Base-by-base conservation (phyloP, 352 stramenopile species). In the Pythium folliculosum region DNA sequence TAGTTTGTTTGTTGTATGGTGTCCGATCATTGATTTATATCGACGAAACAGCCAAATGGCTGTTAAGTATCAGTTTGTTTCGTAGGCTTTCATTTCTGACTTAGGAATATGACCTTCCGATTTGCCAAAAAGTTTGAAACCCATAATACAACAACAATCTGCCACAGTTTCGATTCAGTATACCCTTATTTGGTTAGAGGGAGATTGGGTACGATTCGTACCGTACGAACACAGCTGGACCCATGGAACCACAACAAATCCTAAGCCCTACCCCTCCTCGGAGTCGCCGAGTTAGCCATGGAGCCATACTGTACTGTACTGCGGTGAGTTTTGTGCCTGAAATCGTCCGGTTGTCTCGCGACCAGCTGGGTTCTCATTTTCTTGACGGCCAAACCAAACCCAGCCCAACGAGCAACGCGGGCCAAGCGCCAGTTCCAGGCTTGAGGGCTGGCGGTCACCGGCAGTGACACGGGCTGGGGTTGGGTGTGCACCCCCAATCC, bases 401-500 rank as follows among this genome's bases (percentile, higher is more conserved):
- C 27, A 32, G 27, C 40, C 40, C 40, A n/a, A 47, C 9, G 40
- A 47, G 5, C 40, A n/a, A 16, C 5, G 38, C 13, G 7, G 40
- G 40, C 45, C 49, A 55, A 40, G 49, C 14, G 49, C 49, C 49
- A 55, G 49, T 38, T 55, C 25, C 49, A 17, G 25, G n/a, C 19
- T 32, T 32, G n/a, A 19, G 9, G 45, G 30, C 45, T 38, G 49
- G 9, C 22, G 9, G 22, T 38, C 17, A 55, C 13, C 17, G 13
- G 8, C 45, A 52, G 4, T 55, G 49, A 35, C 49, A 37, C 25
- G 23, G 25, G 23, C 23, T 38, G 38, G 35, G 54, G 54, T 32
- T 61, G 5, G 54, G 54, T 16, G 54, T 51, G 54, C 54, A 61
- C 35, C 54, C 54, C 54, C 7, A 61, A 61, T 61, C 54, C 54